A percentile compares a stretch with the other conserved stretches of the same genome.
Conservation (phyloP, 495 filamentous ascomycete genomes). For the Pseudomonodictys pantanalensis region DNA sequence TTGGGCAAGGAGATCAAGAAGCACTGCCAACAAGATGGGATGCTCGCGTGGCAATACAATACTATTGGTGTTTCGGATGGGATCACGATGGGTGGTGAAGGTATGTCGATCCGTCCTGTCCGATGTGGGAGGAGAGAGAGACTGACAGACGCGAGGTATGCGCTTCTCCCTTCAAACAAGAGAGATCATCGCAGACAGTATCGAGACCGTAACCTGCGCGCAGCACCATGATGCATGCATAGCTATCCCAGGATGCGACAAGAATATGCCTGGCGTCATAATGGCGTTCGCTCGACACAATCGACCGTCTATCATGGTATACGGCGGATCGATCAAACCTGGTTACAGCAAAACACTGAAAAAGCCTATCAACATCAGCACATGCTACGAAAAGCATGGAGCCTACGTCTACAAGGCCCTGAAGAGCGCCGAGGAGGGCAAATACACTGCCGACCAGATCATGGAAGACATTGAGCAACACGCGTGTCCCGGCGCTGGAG, state of each 20-base stretch:
- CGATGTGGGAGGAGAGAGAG: slow-evolving; percentile 18
- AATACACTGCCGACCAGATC: slow-evolving; percentile 69
- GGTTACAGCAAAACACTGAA: slow-evolving; percentile 77
- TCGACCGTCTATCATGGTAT: slow-evolving; percentile 78
- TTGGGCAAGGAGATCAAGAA: slow-evolving; percentile 88
- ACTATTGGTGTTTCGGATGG: slow-evolving; percentile 92
- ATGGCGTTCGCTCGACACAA: slow-evolving; percentile 89
- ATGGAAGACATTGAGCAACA: slow-evolving; percentile 83
- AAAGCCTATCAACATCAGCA: slow-evolving; percentile 82
- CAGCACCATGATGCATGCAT: slow-evolving; percentile 86
- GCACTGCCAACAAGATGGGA: slow-evolving; percentile 72
- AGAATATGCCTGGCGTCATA: slow-evolving; percentile 95
- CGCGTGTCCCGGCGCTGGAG: slow-evolving; percentile 85
- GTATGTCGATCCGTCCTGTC: slow-evolving; percentile 42
- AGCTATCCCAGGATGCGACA: slow-evolving; percentile 93
- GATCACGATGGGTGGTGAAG: slow-evolving; percentile 96
- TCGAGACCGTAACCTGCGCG: slow-evolving; percentile 84
- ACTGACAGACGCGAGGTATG: slow-evolving; percentile 66
- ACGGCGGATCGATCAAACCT: slow-evolving; percentile 85
- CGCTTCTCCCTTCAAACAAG: slow-evolving; percentile 91
- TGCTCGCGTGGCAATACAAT: slow-evolving; percentile 93
- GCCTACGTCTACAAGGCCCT: slow-evolving; percentile 77
- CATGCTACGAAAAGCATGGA: slow-evolving; percentile 86
- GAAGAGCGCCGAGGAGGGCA: slow-evolving; percentile 55
- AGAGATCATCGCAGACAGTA: slow-evolving; percentile 92